Evolutionary conservation across 257 asterid genomes (phyloP), one percentile per base, ranked within the genome.

Genomic region (Datura wrightii): DNA sequence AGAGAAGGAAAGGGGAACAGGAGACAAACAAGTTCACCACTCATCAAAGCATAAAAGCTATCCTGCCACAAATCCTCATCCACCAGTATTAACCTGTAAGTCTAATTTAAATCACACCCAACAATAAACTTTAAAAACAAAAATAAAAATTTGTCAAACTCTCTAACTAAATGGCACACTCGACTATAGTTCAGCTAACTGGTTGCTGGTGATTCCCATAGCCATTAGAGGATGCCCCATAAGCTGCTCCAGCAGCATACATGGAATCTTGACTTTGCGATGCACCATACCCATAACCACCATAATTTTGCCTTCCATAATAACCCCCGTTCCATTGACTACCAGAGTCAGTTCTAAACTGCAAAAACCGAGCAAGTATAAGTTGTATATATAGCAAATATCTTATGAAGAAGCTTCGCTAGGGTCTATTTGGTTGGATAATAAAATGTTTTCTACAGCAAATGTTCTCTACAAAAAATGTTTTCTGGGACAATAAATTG

Each of bases 231-330:
- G 93, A 79, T 34, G 91, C 87, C 46, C 94, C 96, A 36, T 92
- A 88, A 1, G 89, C 89, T 41, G 91, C 89, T 7, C 89, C 91
- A 15, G 90, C 92, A 86, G 86, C 85, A 72, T 83, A 80, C 88
- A 85, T 85, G 82, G 85, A 69, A 56, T 86, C 90, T 83, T 87
- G 89, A 80, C 74, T 72, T 48, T 86, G 86, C 5, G 85, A 82
- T 84, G 85, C 85, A 48, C 78, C 66, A 34, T 93, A 90, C 86
- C 96, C 97, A 63, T 94, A 92, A 8, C 98, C 97, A 48, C 90
- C 92, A 90, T 92, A 90, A 10, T 88, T 93, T 82, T 94, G 98
- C 88, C 93, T 92, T 81, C 91, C 95, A 56, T 93, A 86, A 89
- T 89, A 90, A 50, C 86, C 89, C 48, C 95, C 96, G 1, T 90